Conservation (phyloP, 352 stramenopile genomes). For the Phytopythium vexans region DNA sequence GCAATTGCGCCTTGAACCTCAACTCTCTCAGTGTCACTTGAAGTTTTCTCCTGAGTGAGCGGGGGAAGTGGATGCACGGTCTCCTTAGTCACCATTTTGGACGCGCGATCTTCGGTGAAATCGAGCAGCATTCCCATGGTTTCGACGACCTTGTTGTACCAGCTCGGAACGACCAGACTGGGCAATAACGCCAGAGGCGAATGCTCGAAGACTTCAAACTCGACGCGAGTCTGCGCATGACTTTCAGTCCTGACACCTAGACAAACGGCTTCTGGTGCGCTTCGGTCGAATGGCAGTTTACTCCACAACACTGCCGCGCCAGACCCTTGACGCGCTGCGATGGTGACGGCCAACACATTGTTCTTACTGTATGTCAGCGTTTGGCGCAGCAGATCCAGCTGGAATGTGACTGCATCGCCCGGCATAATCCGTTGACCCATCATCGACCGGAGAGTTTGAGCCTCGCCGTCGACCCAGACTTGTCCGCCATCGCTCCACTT, state of each 20-base stretch:
- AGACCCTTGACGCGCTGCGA: slow-evolving; percentile 13
- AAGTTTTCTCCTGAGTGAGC: background rate
- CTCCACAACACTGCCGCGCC: slow-evolving; percentile 23
- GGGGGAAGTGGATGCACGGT: slow-evolving; percentile 38
- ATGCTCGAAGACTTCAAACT: slow-evolving; percentile 14
- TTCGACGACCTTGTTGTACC: slow-evolving; percentile 63
- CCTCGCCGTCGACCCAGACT: slow-evolving; percentile 9
- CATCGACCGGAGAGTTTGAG: background rate
- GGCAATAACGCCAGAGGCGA: slow-evolving; percentile 39
- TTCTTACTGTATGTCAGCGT: slow-evolving; percentile 43
- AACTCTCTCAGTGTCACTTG: slow-evolving; percentile 17
- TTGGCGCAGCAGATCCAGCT: slow-evolving; percentile 31
- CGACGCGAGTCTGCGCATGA: slow-evolving; percentile 13
- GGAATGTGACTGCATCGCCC: slow-evolving; percentile 37
- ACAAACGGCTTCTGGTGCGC: slow-evolving; percentile 1
- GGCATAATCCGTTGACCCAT: slow-evolving; percentile 22
- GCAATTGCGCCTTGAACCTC: slow-evolving; percentile 45
- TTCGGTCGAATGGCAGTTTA: slow-evolving; percentile 1
- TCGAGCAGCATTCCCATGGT: slow-evolving; percentile 53
- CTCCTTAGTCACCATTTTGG: slow-evolving; percentile 38
- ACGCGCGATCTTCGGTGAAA: slow-evolving; percentile 36
- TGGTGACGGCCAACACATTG: slow-evolving; percentile 13
- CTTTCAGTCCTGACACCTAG: background rate
- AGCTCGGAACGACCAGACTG: slow-evolving; percentile 29
- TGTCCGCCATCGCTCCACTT: slow-evolving; percentile 23